A percentile compares a stretch with the other conserved stretches of the same genome.
phyloP scores from a whole-genome alignment of 192 early-diverging fungal species.

The Radiomyces spectabilis region DNA sequence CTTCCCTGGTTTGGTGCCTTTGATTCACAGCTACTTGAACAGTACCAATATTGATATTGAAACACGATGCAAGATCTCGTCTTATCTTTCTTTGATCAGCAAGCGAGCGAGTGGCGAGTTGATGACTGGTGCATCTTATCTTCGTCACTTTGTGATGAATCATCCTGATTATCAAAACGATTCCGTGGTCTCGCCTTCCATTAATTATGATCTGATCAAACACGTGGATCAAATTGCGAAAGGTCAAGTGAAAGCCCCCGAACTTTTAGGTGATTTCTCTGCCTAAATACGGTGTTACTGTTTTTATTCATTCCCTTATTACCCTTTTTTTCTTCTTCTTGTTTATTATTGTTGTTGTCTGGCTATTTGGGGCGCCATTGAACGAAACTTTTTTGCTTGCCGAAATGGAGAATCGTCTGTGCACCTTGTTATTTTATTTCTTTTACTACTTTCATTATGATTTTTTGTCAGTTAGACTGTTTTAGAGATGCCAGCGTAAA shows the following conservation, averaged over 20 bases:
- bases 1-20: conserved; percentile 78
- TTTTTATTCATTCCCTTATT: neutral
- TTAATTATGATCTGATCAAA: conserved; percentile 83
- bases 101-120: conserved; percentile 75
- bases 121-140: conserved; percentile 85
- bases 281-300: too few relatives aligned
- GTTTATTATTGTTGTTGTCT: neutral
- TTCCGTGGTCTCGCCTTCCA: conserved; percentile 75
- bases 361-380: too few relatives aligned
- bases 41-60: conserved; percentile 56
- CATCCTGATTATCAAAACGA: conserved; percentile 89
- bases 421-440: too few relatives aligned
- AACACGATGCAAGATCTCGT: conserved; percentile 61
- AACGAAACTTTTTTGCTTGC: too few relatives aligned
- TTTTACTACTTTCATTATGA: too few relatives aligned
- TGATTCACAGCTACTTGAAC: conserved; percentile 83
- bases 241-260: conserved; percentile 39
- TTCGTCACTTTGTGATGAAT: conserved; percentile 76
- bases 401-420: too few relatives aligned
- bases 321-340: neutral
- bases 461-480: too few relatives aligned
- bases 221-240: conserved; percentile 46
- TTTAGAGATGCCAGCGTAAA: too few relatives aligned
- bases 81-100: conserved; percentile 74
- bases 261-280: conserved; percentile 32